Evolutionary conservation across 768 basidiomycete genomes (phyloP).

Genomic region (Rhodotorula paludigena): DNA sequence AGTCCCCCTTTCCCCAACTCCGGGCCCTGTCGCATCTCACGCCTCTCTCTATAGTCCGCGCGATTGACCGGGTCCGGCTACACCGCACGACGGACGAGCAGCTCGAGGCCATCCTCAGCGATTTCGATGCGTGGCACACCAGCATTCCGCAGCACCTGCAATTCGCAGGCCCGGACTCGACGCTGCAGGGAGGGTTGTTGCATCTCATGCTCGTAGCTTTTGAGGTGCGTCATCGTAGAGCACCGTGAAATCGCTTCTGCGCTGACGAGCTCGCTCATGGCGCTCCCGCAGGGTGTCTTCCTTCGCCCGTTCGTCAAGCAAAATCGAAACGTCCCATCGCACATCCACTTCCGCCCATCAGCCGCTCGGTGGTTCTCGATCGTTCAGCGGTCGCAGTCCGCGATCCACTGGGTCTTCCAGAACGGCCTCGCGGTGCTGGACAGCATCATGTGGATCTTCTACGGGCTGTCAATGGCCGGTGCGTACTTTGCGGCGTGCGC

Average conservation of each 20-base stretch:
- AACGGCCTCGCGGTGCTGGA: too few relatives aligned
- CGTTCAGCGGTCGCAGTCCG: background rate
- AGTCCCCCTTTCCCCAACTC: background rate
- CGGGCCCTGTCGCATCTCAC: too few relatives aligned
- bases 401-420: background rate
- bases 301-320: background rate
- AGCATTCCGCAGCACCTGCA: background rate
- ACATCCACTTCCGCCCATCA: background rate
- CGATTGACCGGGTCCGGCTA: background rate
- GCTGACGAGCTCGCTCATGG: background rate
- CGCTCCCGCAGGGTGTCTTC: background rate
- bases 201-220: background rate
- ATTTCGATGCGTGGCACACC: background rate
- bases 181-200: background rate
- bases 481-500: background rate
- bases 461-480: too few relatives aligned
- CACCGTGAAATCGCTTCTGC: too few relatives aligned
- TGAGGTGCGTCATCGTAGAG: too few relatives aligned
- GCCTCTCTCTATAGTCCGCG: background rate
- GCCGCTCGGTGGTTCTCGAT: background rate
- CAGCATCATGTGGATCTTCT: too few relatives aligned
- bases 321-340: background rate
- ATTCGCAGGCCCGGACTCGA: background rate
- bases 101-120: background rate
- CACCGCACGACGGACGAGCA: background rate